Percentiles rank a stretch among this genome's conserved stretches.
These are phyloP conservation scores for Psilocybe azurescens DNA, from an alignment of 768 basidiomycete species.

Conservation along the genomic window DNA sequence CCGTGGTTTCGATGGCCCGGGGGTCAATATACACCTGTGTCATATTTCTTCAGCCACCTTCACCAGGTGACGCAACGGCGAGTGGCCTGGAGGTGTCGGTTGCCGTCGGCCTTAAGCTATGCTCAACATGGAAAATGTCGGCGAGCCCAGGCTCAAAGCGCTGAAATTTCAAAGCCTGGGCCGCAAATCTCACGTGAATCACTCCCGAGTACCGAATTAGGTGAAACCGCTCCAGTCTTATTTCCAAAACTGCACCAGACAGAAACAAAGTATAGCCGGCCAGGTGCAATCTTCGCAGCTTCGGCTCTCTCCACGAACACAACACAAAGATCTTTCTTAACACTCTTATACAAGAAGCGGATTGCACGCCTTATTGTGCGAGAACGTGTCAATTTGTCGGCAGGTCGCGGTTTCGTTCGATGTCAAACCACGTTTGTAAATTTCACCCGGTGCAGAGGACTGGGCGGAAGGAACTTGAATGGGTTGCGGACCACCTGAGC, in stretches of 20 bases:
- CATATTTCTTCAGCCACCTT: too few relatives aligned
- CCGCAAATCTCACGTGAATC: neutral
- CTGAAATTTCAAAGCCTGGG: neutral
- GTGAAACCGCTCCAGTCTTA: too few relatives aligned
- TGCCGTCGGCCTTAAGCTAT: neutral
- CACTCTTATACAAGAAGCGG: neutral
- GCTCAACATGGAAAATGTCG: neutral
- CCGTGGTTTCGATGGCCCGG: too few relatives aligned
- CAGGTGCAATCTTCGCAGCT: neutral
- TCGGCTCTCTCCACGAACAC: neutral
- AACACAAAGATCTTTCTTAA: neutral
- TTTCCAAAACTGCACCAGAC: neutral
- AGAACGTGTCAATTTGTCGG: neutral
- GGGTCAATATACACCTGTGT: too few relatives aligned
- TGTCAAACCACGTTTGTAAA: neutral
- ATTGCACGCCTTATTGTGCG: neutral
- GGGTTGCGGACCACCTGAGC: neutral
- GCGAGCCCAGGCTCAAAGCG: neutral
- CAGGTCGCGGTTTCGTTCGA: neutral
- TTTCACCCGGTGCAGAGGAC: neutral
- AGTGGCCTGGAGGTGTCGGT: neutral
- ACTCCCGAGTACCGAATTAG: neutral
- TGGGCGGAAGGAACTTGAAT: conserved; percentile 8
- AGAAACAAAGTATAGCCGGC: neutral
- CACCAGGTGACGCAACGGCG: too few relatives aligned